phyloP scores from a whole-genome alignment of 1,284 basidiomycete species.

The Tilletiopsis washingtonensis region DNA sequence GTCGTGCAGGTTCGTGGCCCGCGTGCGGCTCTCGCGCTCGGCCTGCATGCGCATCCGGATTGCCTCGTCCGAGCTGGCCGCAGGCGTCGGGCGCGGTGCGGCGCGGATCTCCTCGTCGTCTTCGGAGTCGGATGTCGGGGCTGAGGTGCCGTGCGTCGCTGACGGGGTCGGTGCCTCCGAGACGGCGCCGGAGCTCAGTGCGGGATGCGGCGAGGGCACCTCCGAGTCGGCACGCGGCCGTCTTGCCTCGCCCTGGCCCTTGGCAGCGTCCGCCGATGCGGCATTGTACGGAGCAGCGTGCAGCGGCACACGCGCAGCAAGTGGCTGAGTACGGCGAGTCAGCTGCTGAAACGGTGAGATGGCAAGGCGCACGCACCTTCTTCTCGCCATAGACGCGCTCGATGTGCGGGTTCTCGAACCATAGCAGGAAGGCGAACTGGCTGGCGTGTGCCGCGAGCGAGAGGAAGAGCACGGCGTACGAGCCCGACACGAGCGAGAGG shows the following conservation, averaged over 20 bases:
- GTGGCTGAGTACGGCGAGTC: slow-evolving; percentile 6
- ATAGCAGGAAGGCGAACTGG: slow-evolving; percentile 91
- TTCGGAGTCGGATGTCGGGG: not conserved
- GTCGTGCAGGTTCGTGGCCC: slow-evolving; percentile 62
- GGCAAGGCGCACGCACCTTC: slow-evolving; percentile 8
- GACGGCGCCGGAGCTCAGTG: not conserved
- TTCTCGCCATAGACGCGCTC: slow-evolving; percentile 40
- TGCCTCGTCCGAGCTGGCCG: slow-evolving; percentile 17
- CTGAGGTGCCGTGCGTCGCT: no score
- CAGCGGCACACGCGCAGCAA: slow-evolving; percentile 16
- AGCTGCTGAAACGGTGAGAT: not conserved
- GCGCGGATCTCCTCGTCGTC: slow-evolving; percentile 17
- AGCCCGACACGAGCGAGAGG: slow-evolving; percentile 75
- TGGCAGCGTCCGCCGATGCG: slow-evolving; percentile 17
- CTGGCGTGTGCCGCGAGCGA: slow-evolving; percentile 85
- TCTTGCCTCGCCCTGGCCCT: not conserved
- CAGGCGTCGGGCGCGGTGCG: slow-evolving; percentile 1
- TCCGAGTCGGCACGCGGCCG: not conserved
- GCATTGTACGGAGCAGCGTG: slow-evolving; percentile 28
- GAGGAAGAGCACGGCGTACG: slow-evolving; percentile 85
- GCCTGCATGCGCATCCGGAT: slow-evolving; percentile 7
- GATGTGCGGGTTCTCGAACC: slow-evolving; percentile 90
- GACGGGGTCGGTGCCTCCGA: no score
- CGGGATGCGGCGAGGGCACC: not conserved
- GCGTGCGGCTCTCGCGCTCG: slow-evolving; percentile 2